These are phyloP conservation scores for Lineolata rhizophorae DNA, from an alignment of 495 filamentous ascomycete species.

Conservation along the genomic window DNA sequence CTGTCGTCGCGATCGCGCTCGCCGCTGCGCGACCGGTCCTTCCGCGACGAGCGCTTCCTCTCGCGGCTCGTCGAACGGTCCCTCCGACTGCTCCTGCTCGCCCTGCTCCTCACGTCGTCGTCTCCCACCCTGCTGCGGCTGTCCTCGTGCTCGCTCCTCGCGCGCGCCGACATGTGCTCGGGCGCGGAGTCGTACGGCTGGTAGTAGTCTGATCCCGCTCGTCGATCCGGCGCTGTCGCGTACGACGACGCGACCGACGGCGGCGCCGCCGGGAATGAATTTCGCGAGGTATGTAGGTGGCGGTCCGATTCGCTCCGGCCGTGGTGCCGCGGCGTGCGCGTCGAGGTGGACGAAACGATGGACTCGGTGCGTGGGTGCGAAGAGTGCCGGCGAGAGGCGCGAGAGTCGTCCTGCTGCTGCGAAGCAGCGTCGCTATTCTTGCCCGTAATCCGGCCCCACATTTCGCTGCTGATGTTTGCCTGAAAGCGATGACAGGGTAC, in stretches of 20 bases:
- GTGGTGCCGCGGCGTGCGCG: constrained; percentile 30
- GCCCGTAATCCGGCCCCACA: constrained; percentile 21
- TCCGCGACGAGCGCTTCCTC: constrained; percentile 2
- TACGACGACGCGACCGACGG: constrained; percentile 30
- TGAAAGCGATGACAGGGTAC: too few relatives aligned
- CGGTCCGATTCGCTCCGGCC: constrained; percentile 25
- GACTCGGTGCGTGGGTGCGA: constrained; percentile 19
- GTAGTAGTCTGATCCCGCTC: constrained; percentile 4
- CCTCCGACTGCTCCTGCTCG: constrained; percentile 3
- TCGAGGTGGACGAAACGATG: constrained; percentile 16
- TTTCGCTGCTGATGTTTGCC: too few relatives aligned
- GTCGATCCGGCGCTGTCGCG: constrained; percentile 27
- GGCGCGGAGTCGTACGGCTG: constrained; percentile 2
- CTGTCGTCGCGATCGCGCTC: constrained; percentile 10
- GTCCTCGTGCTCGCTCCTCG: constrained; percentile 4
- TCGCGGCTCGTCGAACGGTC: constrained; percentile 8
- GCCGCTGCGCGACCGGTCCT: constrained; percentile 9
- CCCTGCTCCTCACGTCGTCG: not conserved
- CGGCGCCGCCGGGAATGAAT: constrained; percentile 20
- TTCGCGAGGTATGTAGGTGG: constrained; percentile 14
- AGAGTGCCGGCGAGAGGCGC: too few relatives aligned
- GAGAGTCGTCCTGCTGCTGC: too few relatives aligned
- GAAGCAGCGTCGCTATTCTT: constrained; percentile 14
- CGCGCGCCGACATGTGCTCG: constrained; percentile 2
- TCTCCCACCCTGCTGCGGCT: constrained; percentile 4